Base-by-base conservation (phyloP, 495 filamentous ascomycete species). In the Baudoinia panamericana region DNA sequence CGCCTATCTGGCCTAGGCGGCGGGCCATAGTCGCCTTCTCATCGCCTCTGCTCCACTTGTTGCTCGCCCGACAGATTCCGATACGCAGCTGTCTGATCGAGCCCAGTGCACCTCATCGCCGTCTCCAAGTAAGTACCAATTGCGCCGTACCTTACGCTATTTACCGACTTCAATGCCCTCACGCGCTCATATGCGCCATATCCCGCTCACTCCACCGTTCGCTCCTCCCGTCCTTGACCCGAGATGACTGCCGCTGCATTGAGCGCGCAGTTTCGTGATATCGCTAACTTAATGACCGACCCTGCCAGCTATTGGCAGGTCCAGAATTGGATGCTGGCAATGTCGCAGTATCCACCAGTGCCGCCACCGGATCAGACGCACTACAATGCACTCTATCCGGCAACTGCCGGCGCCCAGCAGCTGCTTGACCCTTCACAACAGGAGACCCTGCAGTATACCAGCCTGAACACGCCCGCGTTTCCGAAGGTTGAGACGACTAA, bases 281-380 rank as follows among this genome's bases (percentile, higher is more conserved):
- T 15, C 11, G 30, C 40, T 26, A 24, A 36, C 30, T 17, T 31
- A 12, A 28, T 33, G 30, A 9, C 30, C 7, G 8, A 33, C 30
- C 17, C 19, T n/a, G n/a, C n/a, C 33, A 45, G 42, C 34, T 34
- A 36, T 23, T 45, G 29, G 41, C 43, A 46, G 39, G 39, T 48
- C 16, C 39, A 42, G 17, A 32, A 42, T 31, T 50, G 42, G 50
- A 53, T 49, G 50, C 34, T 39, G 13, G 43, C 41, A 2, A 54
- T 54, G 51, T 26, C 51, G 4, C 31, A 54, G 17, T 54, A 54
- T 24, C 48, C 50, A 17, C 50, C 51, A 24, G 47, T 42, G 19
- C 51, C 48, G 19, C 32, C 9, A 24, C 30, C 48, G 19, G 47
- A 51, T 11, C 41, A 41, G 12, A 38, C 43, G n/a, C 45, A 53